Base-by-base conservation (phyloP, 768 basidiomycete species). In the Porphyrellus cyaneotinctus region DNA sequence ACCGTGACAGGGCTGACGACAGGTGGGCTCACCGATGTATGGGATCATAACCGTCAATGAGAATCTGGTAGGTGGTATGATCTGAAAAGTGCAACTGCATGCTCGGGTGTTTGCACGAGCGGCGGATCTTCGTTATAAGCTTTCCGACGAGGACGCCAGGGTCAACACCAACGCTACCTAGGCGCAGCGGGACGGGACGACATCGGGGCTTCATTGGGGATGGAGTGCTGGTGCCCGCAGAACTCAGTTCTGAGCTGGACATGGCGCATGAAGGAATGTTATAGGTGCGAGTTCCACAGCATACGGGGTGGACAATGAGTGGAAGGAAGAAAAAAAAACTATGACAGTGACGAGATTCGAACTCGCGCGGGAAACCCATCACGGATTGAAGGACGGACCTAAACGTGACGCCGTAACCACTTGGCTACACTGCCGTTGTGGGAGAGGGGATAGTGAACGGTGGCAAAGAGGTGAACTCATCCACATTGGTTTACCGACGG, bases 21-120 rank as follows among this genome's bases (percentile, higher is more conserved):
- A 20, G 7, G n/a, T 26, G 43, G 37, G 54, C 69, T 53, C 49
- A 69, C 67, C 70, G 77, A 59, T 78, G 73, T 14, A 68, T 53
- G 1, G 84, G 83, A 57, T 82, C 71, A 64, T 85, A 85, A 3
- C 84, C 84, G 44, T 83, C 83, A 33, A 85, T 77, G n/a, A 77
- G 76, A 46, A 85, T 66, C 59, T 80, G 78, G 51, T 73, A 74
- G 17, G 66, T 56, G 5, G 74, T 72, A 14, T 69, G 58, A 59
- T 80, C 79, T 35, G 71, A 54, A 53, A 79, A 81, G 48, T 73
- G 67, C 33, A 81, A 66, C n/a, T 77, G 78, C 51, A 80, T 64
- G 35, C 67, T 66, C 1, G 79, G 79, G 54, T 81, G 80, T 23
- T 58, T 64, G 15, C 68, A 53, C 1, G 79, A 80, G 52, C 72